Conservation (phyloP, 169 alveolate species). For the Plasmodium yoelii region DNA sequence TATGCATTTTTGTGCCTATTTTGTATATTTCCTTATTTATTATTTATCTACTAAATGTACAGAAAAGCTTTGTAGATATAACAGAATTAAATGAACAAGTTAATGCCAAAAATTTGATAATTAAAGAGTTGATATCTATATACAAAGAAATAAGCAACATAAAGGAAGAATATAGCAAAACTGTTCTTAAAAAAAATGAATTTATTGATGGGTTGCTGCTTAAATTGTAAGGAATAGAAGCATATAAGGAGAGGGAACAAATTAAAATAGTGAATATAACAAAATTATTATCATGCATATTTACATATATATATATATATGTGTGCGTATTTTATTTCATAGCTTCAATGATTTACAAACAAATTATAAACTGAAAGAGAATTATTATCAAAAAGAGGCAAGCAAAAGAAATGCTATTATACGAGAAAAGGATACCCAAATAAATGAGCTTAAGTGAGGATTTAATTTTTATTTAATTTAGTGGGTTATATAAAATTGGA, state of each 20-base stretch:
- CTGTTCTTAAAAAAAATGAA: constrained; percentile 65
- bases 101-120: constrained; percentile 26
- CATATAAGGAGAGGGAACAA: neutral
- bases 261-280: neutral
- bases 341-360: constrained; percentile 57
- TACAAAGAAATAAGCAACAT: constrained; percentile 66
- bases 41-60: neutral
- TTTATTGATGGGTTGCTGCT: constrained; percentile 36
- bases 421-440: constrained; percentile 38
- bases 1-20: neutral
- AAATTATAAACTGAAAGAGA: constrained; percentile 58
- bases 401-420: constrained; percentile 34
- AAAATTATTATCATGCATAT: neutral
- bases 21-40: neutral
- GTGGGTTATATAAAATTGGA: neutral
- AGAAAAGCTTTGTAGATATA: constrained; percentile 17
- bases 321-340: neutral
- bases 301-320: neutral
- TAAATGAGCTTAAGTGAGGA: constrained; percentile 45
- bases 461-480: constrained; percentile 11
- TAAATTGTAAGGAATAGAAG: constrained; percentile 23
- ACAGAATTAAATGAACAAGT: constrained; percentile 14
- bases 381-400: constrained; percentile 48
- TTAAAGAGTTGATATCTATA: constrained; percentile 37
- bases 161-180: constrained; percentile 49